Evolutionary conservation across 768 basidiomycete species (phyloP).

Genomic region (Leucosporidium yakuticum): DNA sequence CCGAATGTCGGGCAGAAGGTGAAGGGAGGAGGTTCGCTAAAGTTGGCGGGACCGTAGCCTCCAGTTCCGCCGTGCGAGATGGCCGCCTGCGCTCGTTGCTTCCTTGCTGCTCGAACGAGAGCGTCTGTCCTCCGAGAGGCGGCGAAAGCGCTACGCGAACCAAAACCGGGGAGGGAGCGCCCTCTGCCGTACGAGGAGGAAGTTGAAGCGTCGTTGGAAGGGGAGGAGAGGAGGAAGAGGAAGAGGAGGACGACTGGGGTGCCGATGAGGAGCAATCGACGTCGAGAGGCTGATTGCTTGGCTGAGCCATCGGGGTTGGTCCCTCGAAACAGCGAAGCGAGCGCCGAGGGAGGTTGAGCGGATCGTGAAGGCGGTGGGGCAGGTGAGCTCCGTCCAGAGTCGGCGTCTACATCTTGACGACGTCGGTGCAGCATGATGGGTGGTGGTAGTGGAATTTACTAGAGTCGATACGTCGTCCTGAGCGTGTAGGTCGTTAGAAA

Average conservation of each 20-base stretch:
- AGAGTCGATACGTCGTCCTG: too few relatives aligned
- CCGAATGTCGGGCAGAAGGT: slow-evolving; percentile 85
- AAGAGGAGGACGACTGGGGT: slow-evolving; percentile 30
- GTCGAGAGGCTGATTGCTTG: slow-evolving; percentile 4
- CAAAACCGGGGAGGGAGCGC: slow-evolving; percentile 36
- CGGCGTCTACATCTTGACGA: too few relatives aligned
- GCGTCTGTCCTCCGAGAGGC: slow-evolving; percentile 36
- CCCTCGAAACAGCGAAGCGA: slow-evolving; percentile 7
- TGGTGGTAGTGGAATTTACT: too few relatives aligned
- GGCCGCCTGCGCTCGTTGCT: slow-evolving; percentile 29
- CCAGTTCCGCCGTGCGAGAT: slow-evolving; percentile 34
- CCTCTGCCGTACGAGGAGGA: slow-evolving; percentile 25
- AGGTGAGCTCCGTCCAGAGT: too few relatives aligned
- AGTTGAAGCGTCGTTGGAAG: slow-evolving; percentile 16
- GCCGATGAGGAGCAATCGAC: slow-evolving; percentile 31
- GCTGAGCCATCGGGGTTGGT: slow-evolving; percentile 1
- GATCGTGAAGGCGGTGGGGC: too few relatives aligned
- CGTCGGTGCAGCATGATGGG: too few relatives aligned
- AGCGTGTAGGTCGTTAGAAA: too few relatives aligned
- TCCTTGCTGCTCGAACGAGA: slow-evolving; percentile 24
- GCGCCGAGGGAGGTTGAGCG: too few relatives aligned
- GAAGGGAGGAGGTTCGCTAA: slow-evolving; percentile 59
- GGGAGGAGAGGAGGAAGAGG: slow-evolving; percentile 37
- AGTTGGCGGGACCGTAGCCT: slow-evolving; percentile 38
- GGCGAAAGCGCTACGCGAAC: slow-evolving; percentile 21